Base-by-base conservation (phyloP, 306 rosid species). In the Ormosia semicastrata region DNA sequence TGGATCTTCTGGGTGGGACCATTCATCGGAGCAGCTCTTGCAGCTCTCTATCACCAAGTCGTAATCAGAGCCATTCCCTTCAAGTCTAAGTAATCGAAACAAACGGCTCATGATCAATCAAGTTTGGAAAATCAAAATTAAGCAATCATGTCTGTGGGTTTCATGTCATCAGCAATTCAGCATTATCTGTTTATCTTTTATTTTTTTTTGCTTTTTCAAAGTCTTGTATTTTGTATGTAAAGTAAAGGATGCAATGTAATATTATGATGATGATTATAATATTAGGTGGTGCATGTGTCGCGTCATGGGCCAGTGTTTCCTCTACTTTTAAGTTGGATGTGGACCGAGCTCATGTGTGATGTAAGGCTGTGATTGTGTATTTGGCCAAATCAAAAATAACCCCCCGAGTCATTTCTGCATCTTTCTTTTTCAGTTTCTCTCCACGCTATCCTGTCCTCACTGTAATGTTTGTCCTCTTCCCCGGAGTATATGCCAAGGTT, bases 1-100 rank as follows among this genome's bases (percentile, higher is more conserved):
- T 88, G 89, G 89, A 70, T 88, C 24, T 88, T 88, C 84, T 88
- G 89, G 91, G 86, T 87, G 72, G 90, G 90, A 60, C 90, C 90
- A 73, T 87, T 87, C 81, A 87, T 87, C 7, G 90, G 90, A 62
- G 89, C 91, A 5, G 83, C 78, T 6, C 87, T 88, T 2, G 91
- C 91, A 5, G 91, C 91, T 8, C 58, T 81, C 15, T 88, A 88
- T 86, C 91, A 88, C 74, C n/a, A 1, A 24, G 84, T 88, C 0
- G 89, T 88, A 7, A 88, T 88, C 85, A 46, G 91, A 47, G 91
- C 89, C 75, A 88, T 88, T 69, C 91, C 91, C 14, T 88, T 88
- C 83, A 88, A 88, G 84, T 52, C 82, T 53, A 88, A 85, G 89
- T 87, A 3, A 82, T 73, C 8, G 9, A 47, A 84, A 73, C 73